Base-by-base conservation (phyloP, 2,329 filamentous ascomycete genomes). In the Trichophyton schoenleinii region DNA sequence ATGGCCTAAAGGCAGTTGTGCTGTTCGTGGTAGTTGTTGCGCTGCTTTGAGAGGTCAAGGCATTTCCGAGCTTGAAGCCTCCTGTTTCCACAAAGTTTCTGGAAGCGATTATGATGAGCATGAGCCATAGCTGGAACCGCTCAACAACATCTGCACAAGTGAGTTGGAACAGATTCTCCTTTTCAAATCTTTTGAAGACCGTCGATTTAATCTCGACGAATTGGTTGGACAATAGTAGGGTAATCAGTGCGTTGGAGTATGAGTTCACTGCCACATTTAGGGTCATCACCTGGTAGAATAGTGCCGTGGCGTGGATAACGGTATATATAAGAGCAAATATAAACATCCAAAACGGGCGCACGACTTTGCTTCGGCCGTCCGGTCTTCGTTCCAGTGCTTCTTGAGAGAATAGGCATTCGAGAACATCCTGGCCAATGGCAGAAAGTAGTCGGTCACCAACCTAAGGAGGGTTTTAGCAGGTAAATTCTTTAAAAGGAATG, bases 121-220 rank as follows among this genome's bases (percentile, higher is more conserved):
- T 97, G 55, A 99, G 83, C 90, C 92, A 97, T 1, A 99, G 82
- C 70, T 99, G 94, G 69, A 99, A 99, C 0, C 94, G 85, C 74
- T 99, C 94, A 1, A 99, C 94, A 38, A 99, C 87, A 71, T 99
- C 94, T 3, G 94, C 92, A 66, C 94, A 99, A 0, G 92, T 95
- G 13, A 99, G 80, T 72, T 99, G 94, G 71, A 99, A 99, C 0
- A 96, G 78, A 66, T 96, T 97, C 70, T 99, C 94, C 72, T 96
- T 97, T 69, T 99, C 94, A 65, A 97, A 95, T 63, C 92, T 94
- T 77, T 99, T 97, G 79, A 99, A 99, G 0, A 99, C 95, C 0
- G 91, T 95, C 63, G 89, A 89, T 71, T 99, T 99, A 79, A 99
- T 96, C 76, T 99, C 94, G 49, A 99, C 94, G 69, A 99, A 99